Base-by-base conservation (phyloP, 2,329 filamentous ascomycete species). In the Grosmannia huntii region DNA sequence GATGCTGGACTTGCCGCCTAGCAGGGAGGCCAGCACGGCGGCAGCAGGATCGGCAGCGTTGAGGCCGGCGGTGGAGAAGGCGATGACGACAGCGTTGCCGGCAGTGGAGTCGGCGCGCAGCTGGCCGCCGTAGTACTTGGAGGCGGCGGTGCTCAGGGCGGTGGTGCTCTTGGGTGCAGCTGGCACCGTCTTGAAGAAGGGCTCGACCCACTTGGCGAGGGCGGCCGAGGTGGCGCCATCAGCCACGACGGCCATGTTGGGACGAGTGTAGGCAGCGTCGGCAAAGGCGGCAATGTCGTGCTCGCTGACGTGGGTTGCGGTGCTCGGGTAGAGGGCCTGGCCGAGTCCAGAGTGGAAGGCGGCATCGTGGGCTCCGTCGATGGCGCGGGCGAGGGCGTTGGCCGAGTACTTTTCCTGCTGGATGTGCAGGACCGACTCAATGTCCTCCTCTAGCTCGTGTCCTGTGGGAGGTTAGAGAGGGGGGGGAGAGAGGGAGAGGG, bases 301-400 rank as follows among this genome's bases (percentile, higher is more conserved):
- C 71, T 86, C 85, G 72, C 84, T 85, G 66, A 96, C 74, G 75
- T 96, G 96, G 72, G 83, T 83, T 58, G 84, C 81, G 60, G 85
- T 80, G 56, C 86, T 80, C 64, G 90, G 87, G 71, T 86, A 83
- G 64, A 92, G 76, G 61, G 89, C 81, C 62, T 83, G 79, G 66
- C 94, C 94, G 65, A 99, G 89, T 65, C 94, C 94, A 66, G 82
- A 86, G 81, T 99, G 91, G 83, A 95, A 96, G 67, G 91, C 91
- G 67, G 92, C 77, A 62, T 83, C 78, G 75, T 97, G 91, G 66
- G 84, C 94, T 60, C 86, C 86, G 73, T 96, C 90, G 68, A 94
- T 75, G 67, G 94, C 92, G 68, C 95, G 77, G 62, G 80, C 79
- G 56, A 76, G 69, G 62, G 78, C 75, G 65, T 84, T 79, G 68